Evolutionary conservation across 768 basidiomycete genomes (phyloP), one percentile per base, ranked within the genome.

Genomic region (Lenzites betulinus): DNA sequence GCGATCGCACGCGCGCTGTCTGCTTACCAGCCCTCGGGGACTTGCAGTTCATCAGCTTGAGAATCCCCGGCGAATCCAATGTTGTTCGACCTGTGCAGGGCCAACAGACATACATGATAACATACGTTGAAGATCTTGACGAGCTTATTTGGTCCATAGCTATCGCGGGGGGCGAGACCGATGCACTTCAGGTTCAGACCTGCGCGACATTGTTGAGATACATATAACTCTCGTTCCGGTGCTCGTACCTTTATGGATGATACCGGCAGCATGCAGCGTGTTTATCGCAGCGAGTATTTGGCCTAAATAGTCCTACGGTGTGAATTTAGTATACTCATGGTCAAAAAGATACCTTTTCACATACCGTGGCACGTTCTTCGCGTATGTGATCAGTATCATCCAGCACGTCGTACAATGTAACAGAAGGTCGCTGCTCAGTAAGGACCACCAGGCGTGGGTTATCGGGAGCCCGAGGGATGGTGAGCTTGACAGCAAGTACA

Each of bases 81-180:
- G 0, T 87, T 84, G 66, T 97, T 93, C 2, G 95, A 96, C 18
- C 86, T 80, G 67, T 96, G 89, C 33, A 95, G 75, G 69, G 96
- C 93, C 25, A 88, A 76, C 33, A 98, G 78, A 0, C 82, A 82
- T 6, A 85, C 85, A 64, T 88, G 81, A 70, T 88, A 97, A 16
- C 80, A 84, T 2, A 86, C 85, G 64, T 87, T 87, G 20, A 85
- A 83, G 3, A 97, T 73, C 70, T 94, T 95, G 69, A 93, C 80
- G 20, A 82, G 75, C 64, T 90, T 91, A 11, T 83, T 75, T 33
- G 83, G 82, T 6, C 79, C 75, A 1, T 76, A 75, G 49, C 79
- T 78, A 55, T 81, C 78, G n/a, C 78, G 76, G 2, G 80, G 75
- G 0, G 79, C 79, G 18, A 93, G 79, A 3, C 86, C 88, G 51